phyloP scores from a whole-genome alignment of 371 early-diverging fungal species.

The Rhizopus delemar region DNA sequence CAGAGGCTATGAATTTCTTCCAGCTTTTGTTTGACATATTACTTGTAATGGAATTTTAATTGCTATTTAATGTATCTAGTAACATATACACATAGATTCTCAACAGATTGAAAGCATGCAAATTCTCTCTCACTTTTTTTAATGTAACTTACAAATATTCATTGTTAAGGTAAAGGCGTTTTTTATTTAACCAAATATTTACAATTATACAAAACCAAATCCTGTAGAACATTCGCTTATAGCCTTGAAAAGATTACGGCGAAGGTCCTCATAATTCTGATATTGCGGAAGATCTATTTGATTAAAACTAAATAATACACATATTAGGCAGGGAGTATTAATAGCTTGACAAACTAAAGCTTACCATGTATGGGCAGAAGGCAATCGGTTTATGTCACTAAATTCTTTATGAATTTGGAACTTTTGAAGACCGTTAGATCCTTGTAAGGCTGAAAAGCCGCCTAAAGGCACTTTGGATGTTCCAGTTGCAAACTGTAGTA shows the following conservation, averaged over 20 bases:
- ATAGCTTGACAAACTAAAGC: conserved; percentile 3
- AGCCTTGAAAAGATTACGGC: conserved; percentile 81
- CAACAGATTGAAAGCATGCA: no score
- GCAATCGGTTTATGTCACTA: conserved; percentile 80
- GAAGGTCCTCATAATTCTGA: conserved; percentile 87
- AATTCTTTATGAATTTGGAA: conserved; percentile 99
- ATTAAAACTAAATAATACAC: conserved; percentile 78
- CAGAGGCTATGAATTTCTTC: no score
- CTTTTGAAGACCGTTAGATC: conserved; percentile 92
- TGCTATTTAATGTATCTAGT: no score
- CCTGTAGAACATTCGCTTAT: conserved; percentile 96
- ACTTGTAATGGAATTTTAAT: no score
- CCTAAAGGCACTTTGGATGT: conserved; percentile 97
- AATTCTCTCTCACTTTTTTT: no score
- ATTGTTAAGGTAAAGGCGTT: background rate
- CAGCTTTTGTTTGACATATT: no score
- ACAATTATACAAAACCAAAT: conserved; percentile 80
- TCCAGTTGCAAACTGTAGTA: conserved; percentile 98
- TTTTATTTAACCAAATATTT: background rate
- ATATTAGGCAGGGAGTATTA: conserved; percentile 5
- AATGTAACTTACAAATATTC: no score
- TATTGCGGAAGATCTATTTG: conserved; percentile 97
- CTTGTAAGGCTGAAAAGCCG: conserved; percentile 94
- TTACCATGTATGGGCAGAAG: conserved; percentile 98
- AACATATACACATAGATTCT: no score